Evolutionary conservation across 2,329 filamentous ascomycete genomes (phyloP).

Genomic region (Harringtonia aguacate): DNA sequence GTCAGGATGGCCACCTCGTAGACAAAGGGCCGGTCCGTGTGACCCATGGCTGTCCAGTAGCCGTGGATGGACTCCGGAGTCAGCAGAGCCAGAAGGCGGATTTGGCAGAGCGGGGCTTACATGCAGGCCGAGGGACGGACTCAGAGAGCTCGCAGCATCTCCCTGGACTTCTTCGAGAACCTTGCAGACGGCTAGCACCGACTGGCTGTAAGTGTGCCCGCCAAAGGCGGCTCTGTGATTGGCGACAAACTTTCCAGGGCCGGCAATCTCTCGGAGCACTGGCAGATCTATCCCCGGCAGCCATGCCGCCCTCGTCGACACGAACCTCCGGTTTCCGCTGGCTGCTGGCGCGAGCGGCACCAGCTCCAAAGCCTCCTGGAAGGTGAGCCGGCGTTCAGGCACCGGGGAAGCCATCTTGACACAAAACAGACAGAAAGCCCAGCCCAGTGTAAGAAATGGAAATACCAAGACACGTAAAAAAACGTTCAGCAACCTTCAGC

Average conservation of each 20-base stretch:
- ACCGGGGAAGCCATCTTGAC: slow-evolving; percentile 3
- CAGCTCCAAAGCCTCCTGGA: slow-evolving; percentile 25
- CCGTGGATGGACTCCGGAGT: slow-evolving; percentile 39
- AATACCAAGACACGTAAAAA: no score
- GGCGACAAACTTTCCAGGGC: slow-evolving; percentile 4
- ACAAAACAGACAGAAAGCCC: no score
- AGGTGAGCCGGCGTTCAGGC: slow-evolving; percentile 17
- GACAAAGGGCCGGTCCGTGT: slow-evolving; percentile 39
- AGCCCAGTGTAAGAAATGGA: no score
- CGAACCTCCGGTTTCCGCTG: slow-evolving; percentile 18
- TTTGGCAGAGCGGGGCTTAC: slow-evolving; percentile 18
- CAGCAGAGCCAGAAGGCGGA: no score
- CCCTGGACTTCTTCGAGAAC: slow-evolving; percentile 14
- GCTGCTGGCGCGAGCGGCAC: slow-evolving; percentile 17
- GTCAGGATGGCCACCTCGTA: slow-evolving; percentile 35
- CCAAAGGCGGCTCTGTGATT: slow-evolving; percentile 23
- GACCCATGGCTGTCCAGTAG: slow-evolving; percentile 39
- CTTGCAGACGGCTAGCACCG: slow-evolving; percentile 25
- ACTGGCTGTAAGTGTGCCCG: slow-evolving; percentile 33
- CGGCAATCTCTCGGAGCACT: slow-evolving; percentile 1
- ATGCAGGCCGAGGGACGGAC: slow-evolving; percentile 20
- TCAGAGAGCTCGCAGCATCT: background rate
- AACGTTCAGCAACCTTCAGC: no score
- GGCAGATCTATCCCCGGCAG: slow-evolving; percentile 20
- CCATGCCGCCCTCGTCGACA: slow-evolving; percentile 23